Percentiles rank a stretch among this genome's conserved stretches.
Evolutionary conservation across 352 stramenopile species (phyloP).

Genomic region (Pythium guiyangense): DNA sequence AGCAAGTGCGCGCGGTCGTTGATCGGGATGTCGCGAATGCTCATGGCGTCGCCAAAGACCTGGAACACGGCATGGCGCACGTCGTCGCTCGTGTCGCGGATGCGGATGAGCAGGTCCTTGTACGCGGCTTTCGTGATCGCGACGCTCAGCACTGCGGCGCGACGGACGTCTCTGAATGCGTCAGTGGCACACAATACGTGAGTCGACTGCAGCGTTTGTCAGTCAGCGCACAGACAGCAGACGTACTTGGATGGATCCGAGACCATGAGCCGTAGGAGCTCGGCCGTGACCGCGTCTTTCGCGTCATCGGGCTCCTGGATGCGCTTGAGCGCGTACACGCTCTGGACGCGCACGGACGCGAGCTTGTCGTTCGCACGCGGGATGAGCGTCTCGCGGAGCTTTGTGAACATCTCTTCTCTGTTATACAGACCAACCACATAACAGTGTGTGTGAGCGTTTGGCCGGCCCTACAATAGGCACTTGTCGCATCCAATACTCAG

Average conservation of each 20-base stretch:
- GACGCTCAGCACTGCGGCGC: slow-evolving; percentile 55
- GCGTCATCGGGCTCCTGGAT: slow-evolving; percentile 40
- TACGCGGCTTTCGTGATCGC: slow-evolving; percentile 33
- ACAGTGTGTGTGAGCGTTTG: too few species aligned
- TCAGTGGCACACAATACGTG: not conserved
- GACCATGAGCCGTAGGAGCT: slow-evolving; percentile 57
- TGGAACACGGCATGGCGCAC: slow-evolving; percentile 57
- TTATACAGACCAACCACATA: not conserved
- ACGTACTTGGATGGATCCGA: slow-evolving; percentile 71
- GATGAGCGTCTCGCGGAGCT: slow-evolving; percentile 39
- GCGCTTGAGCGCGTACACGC: slow-evolving; percentile 50
- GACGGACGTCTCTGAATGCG: slow-evolving; percentile 51
- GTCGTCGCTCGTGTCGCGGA: slow-evolving; percentile 67
- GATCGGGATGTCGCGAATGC: slow-evolving; percentile 53
- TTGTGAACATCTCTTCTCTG: slow-evolving; percentile 33
- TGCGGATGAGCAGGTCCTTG: slow-evolving; percentile 60
- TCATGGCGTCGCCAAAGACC: slow-evolving; percentile 37
- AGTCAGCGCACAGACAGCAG: not conserved
- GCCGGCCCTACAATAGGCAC: too few species aligned
- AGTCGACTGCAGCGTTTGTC: too few species aligned
- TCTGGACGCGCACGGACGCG: slow-evolving; percentile 50
- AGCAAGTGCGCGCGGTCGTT: slow-evolving; percentile 66
- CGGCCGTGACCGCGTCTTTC: slow-evolving; percentile 35
- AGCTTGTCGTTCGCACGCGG: slow-evolving; percentile 61
- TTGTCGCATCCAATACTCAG: too few species aligned